Conservation (phyloP, 495 filamentous ascomycete genomes). For the Haplographium delicatum region DNA sequence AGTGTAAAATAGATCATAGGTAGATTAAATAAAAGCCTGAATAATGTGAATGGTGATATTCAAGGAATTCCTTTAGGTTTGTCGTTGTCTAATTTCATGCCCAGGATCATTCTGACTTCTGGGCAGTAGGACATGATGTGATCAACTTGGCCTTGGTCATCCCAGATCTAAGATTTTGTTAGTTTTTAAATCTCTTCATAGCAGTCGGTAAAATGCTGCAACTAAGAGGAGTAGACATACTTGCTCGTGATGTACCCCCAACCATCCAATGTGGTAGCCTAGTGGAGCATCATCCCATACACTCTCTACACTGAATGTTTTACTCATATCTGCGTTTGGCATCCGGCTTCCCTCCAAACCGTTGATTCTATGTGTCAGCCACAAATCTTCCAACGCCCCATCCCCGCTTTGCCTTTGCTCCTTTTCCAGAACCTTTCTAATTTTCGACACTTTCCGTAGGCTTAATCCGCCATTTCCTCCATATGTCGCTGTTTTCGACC, state of each 20-base stretch:
- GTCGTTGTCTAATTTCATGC: constrained; percentile 20
- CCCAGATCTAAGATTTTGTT: constrained; percentile 19
- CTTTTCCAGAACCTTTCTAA: constrained; percentile 16
- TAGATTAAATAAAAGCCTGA: too few relatives aligned
- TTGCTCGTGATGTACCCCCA: constrained; percentile 18
- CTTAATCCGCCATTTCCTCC: constrained; percentile 26
- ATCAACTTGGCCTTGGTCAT: constrained; percentile 12
- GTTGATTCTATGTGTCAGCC: constrained; percentile 16
- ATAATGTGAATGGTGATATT: background rate
- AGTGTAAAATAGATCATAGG: too few relatives aligned
- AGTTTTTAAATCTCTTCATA: background rate
- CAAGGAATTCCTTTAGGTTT: constrained; percentile 14
- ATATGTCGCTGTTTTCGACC: constrained; percentile 17
- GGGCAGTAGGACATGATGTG: constrained; percentile 22
- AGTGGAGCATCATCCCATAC: constrained; percentile 23
- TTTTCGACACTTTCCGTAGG: constrained; percentile 18
- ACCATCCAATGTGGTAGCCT: constrained; percentile 26
- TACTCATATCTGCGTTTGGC: constrained; percentile 17
- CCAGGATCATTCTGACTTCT: constrained; percentile 22
- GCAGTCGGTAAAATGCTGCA: background rate
- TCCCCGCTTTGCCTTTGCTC: constrained; percentile 8
- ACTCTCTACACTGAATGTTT: constrained; percentile 24
- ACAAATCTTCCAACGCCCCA: constrained; percentile 21
- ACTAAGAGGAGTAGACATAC: constrained; percentile 1
- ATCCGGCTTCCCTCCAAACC: constrained; percentile 3